Evolutionary conservation across 78 protist genomes (phyloP).

Genomic region (Mastigamoeba balamuthi): DNA sequence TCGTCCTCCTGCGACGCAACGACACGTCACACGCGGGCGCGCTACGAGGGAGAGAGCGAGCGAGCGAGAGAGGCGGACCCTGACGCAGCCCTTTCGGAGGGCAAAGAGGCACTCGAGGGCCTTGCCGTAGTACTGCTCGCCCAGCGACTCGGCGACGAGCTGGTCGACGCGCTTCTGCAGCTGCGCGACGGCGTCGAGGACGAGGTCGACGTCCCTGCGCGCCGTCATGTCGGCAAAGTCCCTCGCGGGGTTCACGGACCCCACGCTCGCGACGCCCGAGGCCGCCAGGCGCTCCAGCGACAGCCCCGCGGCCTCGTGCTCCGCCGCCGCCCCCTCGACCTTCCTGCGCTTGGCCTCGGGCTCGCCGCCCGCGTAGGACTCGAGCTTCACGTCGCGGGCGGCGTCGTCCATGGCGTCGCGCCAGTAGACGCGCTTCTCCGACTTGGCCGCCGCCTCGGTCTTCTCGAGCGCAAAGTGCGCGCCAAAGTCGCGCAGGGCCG

Average conservation of each 20-base stretch:
- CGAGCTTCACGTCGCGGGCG: constrained; percentile 7
- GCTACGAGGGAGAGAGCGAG: background rate
- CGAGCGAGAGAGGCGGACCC: background rate
- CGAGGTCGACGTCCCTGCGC: constrained; percentile 52
- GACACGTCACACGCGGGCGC: background rate
- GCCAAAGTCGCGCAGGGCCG: constrained; percentile 18
- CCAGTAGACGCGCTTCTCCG: background rate
- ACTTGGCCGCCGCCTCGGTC: background rate
- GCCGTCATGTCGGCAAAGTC: constrained; percentile 51
- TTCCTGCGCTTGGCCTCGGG: constrained; percentile 13
- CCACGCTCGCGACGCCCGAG: constrained; percentile 42
- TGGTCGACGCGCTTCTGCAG: constrained; percentile 34
- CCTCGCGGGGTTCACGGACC: constrained; percentile 47
- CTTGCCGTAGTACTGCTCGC: constrained; percentile 40
- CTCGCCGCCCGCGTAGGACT: constrained; percentile 24
- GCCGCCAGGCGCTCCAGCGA: constrained; percentile 18
- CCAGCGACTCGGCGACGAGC: constrained; percentile 40
- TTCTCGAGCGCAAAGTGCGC: constrained; percentile 24
- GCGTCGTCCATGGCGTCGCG: background rate
- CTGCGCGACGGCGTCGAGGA: constrained; percentile 26
- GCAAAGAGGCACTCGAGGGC: constrained; percentile 44
- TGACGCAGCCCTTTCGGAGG: constrained; percentile 35
- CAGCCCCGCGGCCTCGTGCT: constrained; percentile 5
- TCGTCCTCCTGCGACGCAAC: constrained; percentile 30
- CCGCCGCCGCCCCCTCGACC: constrained; percentile 1